Evolutionary conservation across 2,329 filamentous ascomycete genomes (phyloP).

Genomic region (Neofusicoccum laricinum): DNA sequence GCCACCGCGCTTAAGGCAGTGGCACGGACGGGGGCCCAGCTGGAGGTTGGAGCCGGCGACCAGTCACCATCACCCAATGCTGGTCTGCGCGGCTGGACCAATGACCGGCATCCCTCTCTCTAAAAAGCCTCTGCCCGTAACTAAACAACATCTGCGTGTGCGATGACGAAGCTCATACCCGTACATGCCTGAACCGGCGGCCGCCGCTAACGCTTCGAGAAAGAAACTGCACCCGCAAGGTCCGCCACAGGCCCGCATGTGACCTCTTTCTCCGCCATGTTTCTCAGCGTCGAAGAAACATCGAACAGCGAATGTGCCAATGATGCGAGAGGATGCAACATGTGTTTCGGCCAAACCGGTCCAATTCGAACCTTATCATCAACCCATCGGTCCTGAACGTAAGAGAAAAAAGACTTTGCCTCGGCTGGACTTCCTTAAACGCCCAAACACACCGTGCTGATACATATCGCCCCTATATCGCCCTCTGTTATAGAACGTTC

Average conservation of each 20-base stretch:
- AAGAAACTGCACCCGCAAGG: background rate
- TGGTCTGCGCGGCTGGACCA: background rate
- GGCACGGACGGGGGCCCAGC: background rate
- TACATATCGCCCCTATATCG: constrained; percentile 4
- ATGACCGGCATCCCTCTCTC: background rate
- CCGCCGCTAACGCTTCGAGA: background rate
- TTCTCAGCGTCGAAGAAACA: constrained; percentile 6
- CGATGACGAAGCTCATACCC: background rate
- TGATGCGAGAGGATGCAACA: background rate
- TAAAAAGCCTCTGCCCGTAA: background rate
- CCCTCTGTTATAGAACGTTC: background rate
- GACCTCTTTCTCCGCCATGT: background rate
- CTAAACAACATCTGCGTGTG: background rate
- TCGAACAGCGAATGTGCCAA: background rate
- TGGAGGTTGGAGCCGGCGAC: background rate
- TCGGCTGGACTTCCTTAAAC: constrained; percentile 3
- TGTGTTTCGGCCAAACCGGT: constrained; percentile 2
- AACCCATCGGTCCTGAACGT: background rate
- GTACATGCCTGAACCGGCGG: background rate
- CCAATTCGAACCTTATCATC: background rate
- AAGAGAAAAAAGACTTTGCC: background rate
- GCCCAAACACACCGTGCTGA: background rate
- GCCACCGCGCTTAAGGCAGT: constrained; percentile 1
- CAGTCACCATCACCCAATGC: background rate
- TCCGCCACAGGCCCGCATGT: background rate